Base-by-base conservation (phyloP, 1,139 yeast genomes). In the Diutina neorugosa region DNA sequence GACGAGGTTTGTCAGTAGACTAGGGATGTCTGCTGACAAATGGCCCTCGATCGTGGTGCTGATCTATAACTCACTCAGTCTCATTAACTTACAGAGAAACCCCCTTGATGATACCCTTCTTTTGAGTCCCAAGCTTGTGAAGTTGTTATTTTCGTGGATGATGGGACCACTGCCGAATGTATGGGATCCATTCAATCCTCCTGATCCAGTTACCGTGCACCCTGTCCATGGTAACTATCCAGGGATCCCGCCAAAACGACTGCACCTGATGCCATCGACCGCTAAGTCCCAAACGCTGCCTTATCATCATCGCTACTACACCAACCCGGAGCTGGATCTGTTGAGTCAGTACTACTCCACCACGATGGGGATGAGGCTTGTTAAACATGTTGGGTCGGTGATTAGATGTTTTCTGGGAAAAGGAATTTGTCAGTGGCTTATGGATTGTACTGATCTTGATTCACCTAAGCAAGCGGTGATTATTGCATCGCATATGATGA, bases 291-390 rank as follows among this genome's bases (percentile, higher is more conserved):
- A 34, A 16, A 3, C 61, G 2, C 85, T 93, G 5, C 96, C 96
- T 0, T 83, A 84, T 58, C 79, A 81, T 53, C 96, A 87, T 62
- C 75, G 81, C 51, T 88, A 79, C 62, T 89, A 88, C 66, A 83
- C 93, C 11, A 90, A 91, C 60, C 98, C 98, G 0, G 94, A 86
- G 62, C 86, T 96, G 0, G 94, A 86, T 57, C 74, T 96, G 0
- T 86, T 84, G 61, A 65, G 80, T 12, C 97, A 91, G 63, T 90
- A 90, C 63, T 90, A 84, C 61, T 81, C 78, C 1, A 80, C 93
- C 0, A 61, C 71, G n/a, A 68, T 68, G 3, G 96, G 96, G 0
- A 76, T 88, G 1, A 68, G 96, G 25, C 62, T 87, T 2, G 78
- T 78, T 58, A 63, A 71, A 49, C 64, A 76, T 44, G 61, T 76